Evolutionary conservation across 176 grass and related monocot genomes (phyloP), one percentile per base, ranked within the genome.

Genomic region (Typha latifolia): DNA sequence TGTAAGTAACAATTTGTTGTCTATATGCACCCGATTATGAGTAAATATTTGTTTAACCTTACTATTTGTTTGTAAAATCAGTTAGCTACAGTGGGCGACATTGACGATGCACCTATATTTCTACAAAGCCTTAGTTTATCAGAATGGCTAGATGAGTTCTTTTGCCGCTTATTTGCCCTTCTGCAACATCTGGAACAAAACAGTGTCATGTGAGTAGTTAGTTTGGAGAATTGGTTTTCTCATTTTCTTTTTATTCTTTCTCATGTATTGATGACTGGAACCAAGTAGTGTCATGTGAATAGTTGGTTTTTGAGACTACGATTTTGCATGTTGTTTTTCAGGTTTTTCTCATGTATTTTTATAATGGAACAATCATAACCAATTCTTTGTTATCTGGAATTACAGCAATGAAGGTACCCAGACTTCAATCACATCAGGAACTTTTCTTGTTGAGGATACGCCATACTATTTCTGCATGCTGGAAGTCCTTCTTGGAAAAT

Each of bases 381-480:
- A 10, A 43, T 43, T 43, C 5, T 43, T 43, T 43, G 37, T 51
- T 69, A 66, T 76, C 77, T 91, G 59, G 43, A 72, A 57, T 55
- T 85, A 56, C 81, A 97, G 93, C 56, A 84, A 84, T 43, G 93
- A 97, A 66, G 88, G 83, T 73, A 78, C 80, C 68, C 83, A 86
- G 50, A 78, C 69, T 72, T 92, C 88, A 72, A 62, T 59, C 47
- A 78, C 83, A 76, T 82, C 78, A 26, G 89, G 89, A 80, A 97
- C 88, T 69, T 97, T 97, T 75, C 93, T 97, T 67, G 81, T 81
- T 75, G 85, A 91, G 69, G 88, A 97, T 67, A 86, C 78, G 19
- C 81, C 88, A n/a, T 76, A 86, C 69, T 97, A 92, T 56, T 97
- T 91, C 62, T 97, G 88, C 76, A 92, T 97, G 88, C 78, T 97